Conservation (phyloP, 768 basidiomycete species). For the Leccinum boreale region DNA sequence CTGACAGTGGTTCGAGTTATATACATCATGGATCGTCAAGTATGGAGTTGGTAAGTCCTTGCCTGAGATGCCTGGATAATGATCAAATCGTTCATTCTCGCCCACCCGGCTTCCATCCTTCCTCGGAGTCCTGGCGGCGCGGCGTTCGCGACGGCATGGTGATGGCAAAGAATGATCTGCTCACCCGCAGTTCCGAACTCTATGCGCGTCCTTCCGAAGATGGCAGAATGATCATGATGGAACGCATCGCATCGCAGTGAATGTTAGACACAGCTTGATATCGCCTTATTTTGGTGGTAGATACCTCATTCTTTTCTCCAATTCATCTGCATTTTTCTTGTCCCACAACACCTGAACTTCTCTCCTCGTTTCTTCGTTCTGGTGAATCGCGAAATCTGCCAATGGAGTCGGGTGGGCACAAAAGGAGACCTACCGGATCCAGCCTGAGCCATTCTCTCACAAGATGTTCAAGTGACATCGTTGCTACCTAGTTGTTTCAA, state of each 20-base stretch:
- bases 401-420: background rate
- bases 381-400: background rate
- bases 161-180: background rate
- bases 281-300: background rate
- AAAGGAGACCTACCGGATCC: constrained; percentile 37
- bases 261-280: background rate
- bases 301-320: constrained; percentile 44
- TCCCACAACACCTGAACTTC: constrained; percentile 37
- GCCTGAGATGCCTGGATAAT: constrained; percentile 83
- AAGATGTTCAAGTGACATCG: constrained; percentile 35
- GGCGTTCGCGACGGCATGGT: background rate
- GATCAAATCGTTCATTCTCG: constrained; percentile 88
- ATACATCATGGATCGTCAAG: no score
- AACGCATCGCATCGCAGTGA: background rate
- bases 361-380: constrained; percentile 39
- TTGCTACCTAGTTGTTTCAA: background rate
- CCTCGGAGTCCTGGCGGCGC: constrained; percentile 61
- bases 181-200: constrained; percentile 86
- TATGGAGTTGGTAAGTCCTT: constrained; percentile 1
- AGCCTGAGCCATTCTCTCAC: constrained; percentile 51
- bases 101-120: constrained; percentile 85
- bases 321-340: constrained; percentile 27
- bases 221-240: background rate
- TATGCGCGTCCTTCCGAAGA: constrained; percentile 55
- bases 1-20: constrained; percentile 34